Base-by-base conservation (phyloP, 2,329 filamentous ascomycete species). In the Calonectria leucothoes region DNA sequence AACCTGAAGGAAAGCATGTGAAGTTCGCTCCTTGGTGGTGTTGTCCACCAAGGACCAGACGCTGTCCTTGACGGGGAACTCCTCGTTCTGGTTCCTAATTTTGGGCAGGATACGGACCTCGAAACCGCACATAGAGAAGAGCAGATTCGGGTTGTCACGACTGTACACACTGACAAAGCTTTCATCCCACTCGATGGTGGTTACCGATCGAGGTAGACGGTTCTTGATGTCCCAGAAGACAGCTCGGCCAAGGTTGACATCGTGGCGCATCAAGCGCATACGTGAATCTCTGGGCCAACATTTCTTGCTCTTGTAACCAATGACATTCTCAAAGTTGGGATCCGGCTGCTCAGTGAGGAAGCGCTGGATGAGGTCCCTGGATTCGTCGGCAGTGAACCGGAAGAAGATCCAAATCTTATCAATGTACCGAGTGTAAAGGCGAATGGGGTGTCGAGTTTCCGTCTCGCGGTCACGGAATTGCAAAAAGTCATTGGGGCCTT, bases 201-300 rank as follows among this genome's bases (percentile, higher is more conserved):
- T 99, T 55, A 99, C 93, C 2, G 96, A 98, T 78, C 97, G 91
- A 29, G 97, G 97, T 70, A 99, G 88, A 49, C 97, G 93, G 84
- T 99, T 99, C 90, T 99, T 98, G 83, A 99, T 86, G 82, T 99
- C 96, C 97, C 97, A 99, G 87, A 99, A 99, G 2, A 98, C 97
- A 72, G 97, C 97, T 73, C 97, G 93, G 51, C 97, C 97, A 51
- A 99, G 92, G 80, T 99, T 98, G 78, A 99, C 97, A 85, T 99
- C 97, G 84, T 99, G 97, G 75, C 97, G 93, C 97, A 99, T 99
- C 80, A 99, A 86, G 57, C 97, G 93, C 97, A 99, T 99, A 65
- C 97, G 92, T 29, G 96, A 98, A 83, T 99, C 97, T 80, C 97
- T 92, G 51, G 97, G 97, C 97, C 97, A 99, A 86, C 97, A 99